Conservation (phyloP, 2,329 filamentous ascomycete species). For the Xylariaceae sp. region DNA sequence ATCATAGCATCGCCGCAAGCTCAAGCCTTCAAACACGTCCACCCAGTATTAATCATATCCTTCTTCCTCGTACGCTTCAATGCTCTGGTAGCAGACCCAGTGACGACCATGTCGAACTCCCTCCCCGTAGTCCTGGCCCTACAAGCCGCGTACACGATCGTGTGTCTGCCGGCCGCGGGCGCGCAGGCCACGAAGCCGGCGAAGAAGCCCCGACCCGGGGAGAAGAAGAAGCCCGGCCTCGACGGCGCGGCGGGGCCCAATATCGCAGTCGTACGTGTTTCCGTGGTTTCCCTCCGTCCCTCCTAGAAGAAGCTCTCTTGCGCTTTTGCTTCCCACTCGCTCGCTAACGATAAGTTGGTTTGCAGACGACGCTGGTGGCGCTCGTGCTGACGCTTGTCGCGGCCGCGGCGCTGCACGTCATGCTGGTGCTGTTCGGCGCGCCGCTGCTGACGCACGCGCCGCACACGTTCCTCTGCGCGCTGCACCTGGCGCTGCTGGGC, state of each 20-base stretch:
- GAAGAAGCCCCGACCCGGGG: slow-evolving; percentile 56
- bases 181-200: slow-evolving; percentile 43
- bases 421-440: slow-evolving; percentile 87
- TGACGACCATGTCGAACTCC: slow-evolving; percentile 61
- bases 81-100: slow-evolving; percentile 70
- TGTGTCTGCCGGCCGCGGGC: slow-evolving; percentile 66
- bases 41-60: slow-evolving; percentile 68
- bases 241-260: slow-evolving; percentile 48
- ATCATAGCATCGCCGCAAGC: slow-evolving; percentile 43
- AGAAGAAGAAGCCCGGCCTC: slow-evolving; percentile 53
- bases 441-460: slow-evolving; percentile 79
- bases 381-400: slow-evolving; percentile 53
- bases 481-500: slow-evolving; percentile 79
- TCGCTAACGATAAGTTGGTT: slow-evolving; percentile 30
- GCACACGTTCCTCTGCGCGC: slow-evolving; percentile 78
- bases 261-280: slow-evolving; percentile 50
- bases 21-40: slow-evolving; percentile 62
- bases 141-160: slow-evolving; percentile 64
- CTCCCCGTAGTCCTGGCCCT: slow-evolving; percentile 65
- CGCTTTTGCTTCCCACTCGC: not conserved
- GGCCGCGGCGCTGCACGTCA: slow-evolving; percentile 49
- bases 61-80: slow-evolving; percentile 66
- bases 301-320: not conserved
- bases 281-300: not conserved
- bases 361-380: slow-evolving; percentile 70